Percentiles rank a stretch among this genome's conserved stretches.
Conservation (phyloP, 2,329 filamentous ascomycete species). For the Botrytis elliptica region DNA sequence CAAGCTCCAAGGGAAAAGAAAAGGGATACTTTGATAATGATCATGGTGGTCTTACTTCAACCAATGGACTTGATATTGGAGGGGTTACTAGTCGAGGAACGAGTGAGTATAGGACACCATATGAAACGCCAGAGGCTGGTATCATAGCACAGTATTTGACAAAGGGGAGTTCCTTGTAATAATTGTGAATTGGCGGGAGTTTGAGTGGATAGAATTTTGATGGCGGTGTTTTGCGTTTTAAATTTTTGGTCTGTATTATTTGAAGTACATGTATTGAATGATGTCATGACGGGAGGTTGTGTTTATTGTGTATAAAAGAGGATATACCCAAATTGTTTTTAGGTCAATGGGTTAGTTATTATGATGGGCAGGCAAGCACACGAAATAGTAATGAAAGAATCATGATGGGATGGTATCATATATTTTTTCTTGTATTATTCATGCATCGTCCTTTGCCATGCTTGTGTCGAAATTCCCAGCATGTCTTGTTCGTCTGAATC, state of each 20-base stretch:
- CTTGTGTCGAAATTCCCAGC: background rate
- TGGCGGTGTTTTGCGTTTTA: background rate
- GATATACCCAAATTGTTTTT: conserved; percentile 19
- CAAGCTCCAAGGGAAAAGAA: conserved; percentile 10
- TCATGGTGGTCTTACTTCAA: background rate
- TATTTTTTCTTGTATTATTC: background rate
- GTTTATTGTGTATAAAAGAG: conserved; percentile 8
- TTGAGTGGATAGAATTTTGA: background rate
- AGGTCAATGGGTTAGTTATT: background rate
- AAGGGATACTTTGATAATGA: conserved; percentile 13
- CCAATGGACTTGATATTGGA: background rate
- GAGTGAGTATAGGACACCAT: conserved; percentile 9
- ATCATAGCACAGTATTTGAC: conserved; percentile 6
- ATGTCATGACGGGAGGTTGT: conserved; percentile 5
- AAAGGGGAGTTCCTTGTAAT: conserved; percentile 19
- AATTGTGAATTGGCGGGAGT: conserved; percentile 13
- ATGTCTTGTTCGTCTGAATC: background rate
- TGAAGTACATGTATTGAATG: conserved; percentile 9
- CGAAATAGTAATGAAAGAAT: conserved; percentile 11
- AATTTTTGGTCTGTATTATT: conserved; percentile 11
- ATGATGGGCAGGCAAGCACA: background rate
- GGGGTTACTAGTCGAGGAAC: conserved; percentile 10
- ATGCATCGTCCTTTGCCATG: background rate
- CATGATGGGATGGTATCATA: background rate
- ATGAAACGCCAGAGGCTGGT: conserved; percentile 1